phyloP scores from a whole-genome alignment of 345 rosid species.

The Brassica incana region DNA sequence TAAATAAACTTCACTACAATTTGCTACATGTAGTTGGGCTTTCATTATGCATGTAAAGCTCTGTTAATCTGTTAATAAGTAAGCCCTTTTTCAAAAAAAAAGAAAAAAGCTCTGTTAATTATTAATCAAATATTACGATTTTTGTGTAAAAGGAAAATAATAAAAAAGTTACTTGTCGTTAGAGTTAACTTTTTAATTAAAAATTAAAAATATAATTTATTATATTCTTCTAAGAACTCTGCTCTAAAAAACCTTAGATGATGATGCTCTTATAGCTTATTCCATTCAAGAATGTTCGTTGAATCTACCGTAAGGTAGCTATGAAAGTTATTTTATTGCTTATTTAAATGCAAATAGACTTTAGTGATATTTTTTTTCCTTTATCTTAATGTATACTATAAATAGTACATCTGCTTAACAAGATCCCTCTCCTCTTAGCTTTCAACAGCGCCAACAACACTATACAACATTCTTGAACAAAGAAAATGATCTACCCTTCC shows the following conservation, averaged over 20 bases:
- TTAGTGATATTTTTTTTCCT: neutral
- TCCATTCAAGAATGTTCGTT: conserved; percentile 22
- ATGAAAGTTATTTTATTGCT: neutral
- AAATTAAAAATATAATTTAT: too few relatives aligned
- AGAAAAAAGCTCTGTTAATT: too few relatives aligned
- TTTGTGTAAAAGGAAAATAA: neutral
- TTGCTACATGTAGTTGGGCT: neutral
- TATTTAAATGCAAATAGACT: conserved; percentile 22
- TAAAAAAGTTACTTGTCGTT: neutral
- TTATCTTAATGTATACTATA: conserved; percentile 24
- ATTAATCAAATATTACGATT: neutral
- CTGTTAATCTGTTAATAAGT: neutral
- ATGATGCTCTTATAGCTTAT: neutral
- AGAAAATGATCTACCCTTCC: conserved; percentile 36
- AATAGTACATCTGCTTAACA: conserved; percentile 2
- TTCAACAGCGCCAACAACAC: conserved; percentile 2
- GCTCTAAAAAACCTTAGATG: too few relatives aligned
- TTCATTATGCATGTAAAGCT: neutral
- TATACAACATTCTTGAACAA: neutral
- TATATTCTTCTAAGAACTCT: too few relatives aligned
- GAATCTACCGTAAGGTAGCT: conserved; percentile 27
- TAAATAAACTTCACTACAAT: neutral
- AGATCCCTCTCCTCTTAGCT: conserved; percentile 23
- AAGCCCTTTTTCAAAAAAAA: too few relatives aligned
- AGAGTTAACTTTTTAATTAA: too few relatives aligned